A percentile compares a stretch with the other conserved stretches of the same genome.
Evolutionary conservation across 2,329 filamentous ascomycete species (phyloP).

Genomic region (Curvularia eragrostidis): DNA sequence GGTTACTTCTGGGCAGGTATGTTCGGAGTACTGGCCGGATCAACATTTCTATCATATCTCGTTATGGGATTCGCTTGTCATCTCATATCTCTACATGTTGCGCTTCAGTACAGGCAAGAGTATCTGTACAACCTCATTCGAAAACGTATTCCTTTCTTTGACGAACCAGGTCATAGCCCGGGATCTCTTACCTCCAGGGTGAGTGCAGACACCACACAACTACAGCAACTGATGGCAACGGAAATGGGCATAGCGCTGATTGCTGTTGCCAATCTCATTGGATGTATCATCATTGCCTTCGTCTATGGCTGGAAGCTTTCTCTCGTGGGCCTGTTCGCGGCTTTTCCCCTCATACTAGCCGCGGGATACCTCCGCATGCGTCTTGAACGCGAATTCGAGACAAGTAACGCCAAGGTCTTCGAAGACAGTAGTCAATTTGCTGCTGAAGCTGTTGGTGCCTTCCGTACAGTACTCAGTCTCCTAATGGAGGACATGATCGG

Average conservation of each 20-base stretch:
- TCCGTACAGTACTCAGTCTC: constrained; percentile 73
- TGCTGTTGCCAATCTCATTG: constrained; percentile 69
- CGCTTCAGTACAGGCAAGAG: constrained; percentile 62
- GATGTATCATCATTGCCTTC: constrained; percentile 71
- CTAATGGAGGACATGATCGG: constrained; percentile 73
- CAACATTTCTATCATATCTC: constrained; percentile 62
- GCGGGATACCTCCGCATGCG: constrained; percentile 60
- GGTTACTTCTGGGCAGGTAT: constrained; percentile 70
- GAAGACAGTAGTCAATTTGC: constrained; percentile 76
- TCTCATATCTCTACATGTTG: constrained; percentile 51
- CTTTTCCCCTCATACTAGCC: constrained; percentile 58
- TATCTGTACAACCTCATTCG: constrained; percentile 67
- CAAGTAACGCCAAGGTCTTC: constrained; percentile 72
- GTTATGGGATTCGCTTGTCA: constrained; percentile 50
- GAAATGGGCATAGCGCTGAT: constrained; percentile 68
- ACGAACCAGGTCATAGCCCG: constrained; percentile 65
- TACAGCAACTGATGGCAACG: constrained; percentile 68
- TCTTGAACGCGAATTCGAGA: constrained; percentile 71
- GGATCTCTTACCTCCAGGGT: constrained; percentile 66
- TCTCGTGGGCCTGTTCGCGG: constrained; percentile 69
- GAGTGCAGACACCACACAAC: constrained; percentile 63
- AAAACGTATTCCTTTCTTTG: constrained; percentile 67
- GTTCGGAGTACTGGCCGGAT: constrained; percentile 66
- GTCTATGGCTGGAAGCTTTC: constrained; percentile 79
- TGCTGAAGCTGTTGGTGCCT: constrained; percentile 74